Conservation (phyloP, 1,284 basidiomycete species). For the Leccinum ambiguum region DNA sequence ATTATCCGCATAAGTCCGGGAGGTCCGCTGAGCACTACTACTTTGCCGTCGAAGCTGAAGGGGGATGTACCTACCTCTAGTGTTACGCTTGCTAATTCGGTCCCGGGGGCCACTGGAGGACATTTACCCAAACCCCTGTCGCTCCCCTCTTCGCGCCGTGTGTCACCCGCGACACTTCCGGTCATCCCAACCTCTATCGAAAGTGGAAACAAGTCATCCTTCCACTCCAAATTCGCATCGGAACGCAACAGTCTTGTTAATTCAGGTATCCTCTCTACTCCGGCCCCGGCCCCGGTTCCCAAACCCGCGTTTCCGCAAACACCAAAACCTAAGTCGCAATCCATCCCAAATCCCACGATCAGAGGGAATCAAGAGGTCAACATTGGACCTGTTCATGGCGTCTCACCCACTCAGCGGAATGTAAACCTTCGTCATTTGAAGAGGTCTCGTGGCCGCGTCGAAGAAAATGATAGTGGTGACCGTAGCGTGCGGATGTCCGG, state of each 20-base stretch:
- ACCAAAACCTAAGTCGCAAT: constrained; percentile 25
- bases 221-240: constrained; percentile 14
- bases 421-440: constrained; percentile 34
- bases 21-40: constrained; percentile 3
- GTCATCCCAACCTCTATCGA: constrained; percentile 12
- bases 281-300: constrained; percentile 12
- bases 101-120: neutral
- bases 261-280: neutral
- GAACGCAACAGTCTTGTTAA: constrained; percentile 11
- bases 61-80: constrained; percentile 16
- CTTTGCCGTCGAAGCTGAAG: constrained; percentile 9
- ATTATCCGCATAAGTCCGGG: constrained; percentile 4
- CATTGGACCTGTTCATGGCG: constrained; percentile 20
- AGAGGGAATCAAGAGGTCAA: constrained; percentile 20
- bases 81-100: constrained; percentile 16
- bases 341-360: constrained; percentile 17
- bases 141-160: neutral
- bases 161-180: constrained; percentile 6
- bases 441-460: constrained; percentile 23
- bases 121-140: constrained; percentile 11
- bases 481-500: constrained; percentile 27
- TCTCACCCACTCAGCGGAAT: constrained; percentile 31
- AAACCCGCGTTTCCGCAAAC: constrained; percentile 19
- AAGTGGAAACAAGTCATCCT: constrained; percentile 6
- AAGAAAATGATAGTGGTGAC: constrained; percentile 30